Base-by-base conservation (phyloP, 129 eudicot genomes). In the Saussurea involucrata region DNA sequence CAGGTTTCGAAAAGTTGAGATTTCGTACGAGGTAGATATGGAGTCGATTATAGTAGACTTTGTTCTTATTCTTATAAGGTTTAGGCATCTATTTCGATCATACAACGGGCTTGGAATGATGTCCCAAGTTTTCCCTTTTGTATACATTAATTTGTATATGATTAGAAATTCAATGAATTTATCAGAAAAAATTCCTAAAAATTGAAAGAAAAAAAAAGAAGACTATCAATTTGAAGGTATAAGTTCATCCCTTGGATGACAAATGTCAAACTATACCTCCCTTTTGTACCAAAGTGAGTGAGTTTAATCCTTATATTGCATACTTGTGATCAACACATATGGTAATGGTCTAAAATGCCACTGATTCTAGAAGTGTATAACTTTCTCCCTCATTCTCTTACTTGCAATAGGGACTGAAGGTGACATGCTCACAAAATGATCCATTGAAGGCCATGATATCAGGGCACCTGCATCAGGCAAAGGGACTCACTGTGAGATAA, bases 381-480 rank as follows among this genome's bases (percentile, higher is more conserved):
- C 44, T 44, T 20, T 13, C 67, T 21, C 24, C 5, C 4, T 12
- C 57, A 4, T 21, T 72, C 31, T 73, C 27, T 11, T 28, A 24
- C 33, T 72, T 55, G 40, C 33, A 69, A 77, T 86, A 88, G 88
- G 86, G 83, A 70, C 49, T 82, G 64, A 86, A 72, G 82, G 85
- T 93, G 21, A 46, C 63, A 32, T 88, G 90, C 76, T 80, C 91
- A n/a, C 79, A 78, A 82, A 84, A 70, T 76, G 95, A 84, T 82
- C 98, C 97, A 11, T 65, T 90, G 71, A 93, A 87, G 83, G 95
- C 90, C 80, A 90, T 93, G 97, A 93, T 93, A 73, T 93, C 98
- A 33, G 97, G 68, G 98, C 98, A 13, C 98, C 97, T 22, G 98
- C 98, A 61, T 93, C 98, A 58, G 98, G 97, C 37, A 93, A 93